Conservation (phyloP, 176 grass and related monocot genomes). For the Coix lacrymajobi region DNA sequence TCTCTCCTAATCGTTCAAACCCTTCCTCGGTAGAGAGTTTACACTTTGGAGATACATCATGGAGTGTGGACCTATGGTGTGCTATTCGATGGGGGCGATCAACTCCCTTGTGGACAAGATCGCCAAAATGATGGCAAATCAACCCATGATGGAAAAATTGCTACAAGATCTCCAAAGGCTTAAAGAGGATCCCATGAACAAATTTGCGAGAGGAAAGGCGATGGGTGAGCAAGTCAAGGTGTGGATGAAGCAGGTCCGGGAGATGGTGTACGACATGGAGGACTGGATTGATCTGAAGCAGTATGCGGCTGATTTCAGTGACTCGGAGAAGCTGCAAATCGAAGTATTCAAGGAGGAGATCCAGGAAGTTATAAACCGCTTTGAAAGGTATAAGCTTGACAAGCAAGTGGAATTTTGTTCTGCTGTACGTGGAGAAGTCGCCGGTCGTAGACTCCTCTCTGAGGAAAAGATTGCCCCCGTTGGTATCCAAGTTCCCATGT, state of each 20-base stretch:
- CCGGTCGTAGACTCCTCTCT: background rate
- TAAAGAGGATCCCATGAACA: background rate
- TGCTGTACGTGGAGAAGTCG: no score
- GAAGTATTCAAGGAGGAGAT: background rate
- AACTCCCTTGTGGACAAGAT: slow-evolving; percentile 10
- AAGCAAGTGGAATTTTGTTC: background rate
- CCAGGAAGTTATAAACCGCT: background rate
- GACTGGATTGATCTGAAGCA: background rate
- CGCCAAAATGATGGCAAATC: background rate
- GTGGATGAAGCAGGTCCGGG: slow-evolving; percentile 9
- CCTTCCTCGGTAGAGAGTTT: no score
- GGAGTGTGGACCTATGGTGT: background rate
- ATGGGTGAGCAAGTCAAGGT: background rate
- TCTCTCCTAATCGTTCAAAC: no score
- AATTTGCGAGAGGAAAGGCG: background rate
- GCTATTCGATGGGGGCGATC: background rate
- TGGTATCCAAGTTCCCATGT: background rate
- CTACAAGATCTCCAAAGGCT: background rate
- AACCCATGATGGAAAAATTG: background rate
- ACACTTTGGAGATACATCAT: no score
- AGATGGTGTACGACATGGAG: background rate
- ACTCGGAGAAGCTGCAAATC: background rate
- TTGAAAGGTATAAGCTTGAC: background rate
- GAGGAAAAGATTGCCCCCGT: background rate
- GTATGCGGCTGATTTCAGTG: background rate